Evolutionary conservation across 768 basidiomycete genomes (phyloP).

Genomic region (Clavulina sp.): DNA sequence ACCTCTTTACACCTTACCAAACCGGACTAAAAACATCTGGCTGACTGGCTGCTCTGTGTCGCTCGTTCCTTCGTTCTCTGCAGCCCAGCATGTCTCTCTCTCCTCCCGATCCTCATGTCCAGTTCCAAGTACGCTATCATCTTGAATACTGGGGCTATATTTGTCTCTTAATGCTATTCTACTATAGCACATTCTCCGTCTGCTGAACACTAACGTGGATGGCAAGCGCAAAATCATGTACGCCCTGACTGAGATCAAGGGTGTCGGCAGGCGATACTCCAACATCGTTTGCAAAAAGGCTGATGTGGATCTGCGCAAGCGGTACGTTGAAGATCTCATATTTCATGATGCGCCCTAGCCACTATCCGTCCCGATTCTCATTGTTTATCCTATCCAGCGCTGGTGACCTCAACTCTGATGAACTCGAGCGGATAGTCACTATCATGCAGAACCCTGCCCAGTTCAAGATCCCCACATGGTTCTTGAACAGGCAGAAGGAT

Average conservation of each 20-base stretch:
- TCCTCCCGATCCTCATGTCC: constrained; percentile 84
- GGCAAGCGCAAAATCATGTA: constrained; percentile 91
- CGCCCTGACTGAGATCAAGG: constrained; percentile 86
- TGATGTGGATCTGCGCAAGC: constrained; percentile 95
- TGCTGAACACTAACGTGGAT: constrained; percentile 98
- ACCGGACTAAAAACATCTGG: neutral
- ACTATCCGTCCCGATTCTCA: neutral
- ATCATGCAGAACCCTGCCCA: constrained; percentile 99
- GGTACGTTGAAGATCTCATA: constrained; percentile 39
- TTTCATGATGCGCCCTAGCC: neutral
- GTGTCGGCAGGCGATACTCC: constrained; percentile 96
- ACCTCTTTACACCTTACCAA: neutral
- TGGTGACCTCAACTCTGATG: constrained; percentile 98
- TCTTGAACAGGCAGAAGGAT: constrained; percentile 98
- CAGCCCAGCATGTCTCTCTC: constrained; percentile 76
- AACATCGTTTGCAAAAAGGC: constrained; percentile 99
- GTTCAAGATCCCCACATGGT: constrained; percentile 99
- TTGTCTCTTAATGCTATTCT: constrained; percentile 1
- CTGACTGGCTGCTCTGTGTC: neutral
- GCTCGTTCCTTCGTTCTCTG: neutral
- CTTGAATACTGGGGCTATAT: neutral
- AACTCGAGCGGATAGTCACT: constrained; percentile 95
- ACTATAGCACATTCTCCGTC: constrained; percentile 89
- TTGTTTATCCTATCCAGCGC: constrained; percentile 37
- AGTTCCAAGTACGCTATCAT: constrained; percentile 59